Conservation (phyloP, 2,329 filamentous ascomycete genomes). For the Aspergillus uvarum region DNA sequence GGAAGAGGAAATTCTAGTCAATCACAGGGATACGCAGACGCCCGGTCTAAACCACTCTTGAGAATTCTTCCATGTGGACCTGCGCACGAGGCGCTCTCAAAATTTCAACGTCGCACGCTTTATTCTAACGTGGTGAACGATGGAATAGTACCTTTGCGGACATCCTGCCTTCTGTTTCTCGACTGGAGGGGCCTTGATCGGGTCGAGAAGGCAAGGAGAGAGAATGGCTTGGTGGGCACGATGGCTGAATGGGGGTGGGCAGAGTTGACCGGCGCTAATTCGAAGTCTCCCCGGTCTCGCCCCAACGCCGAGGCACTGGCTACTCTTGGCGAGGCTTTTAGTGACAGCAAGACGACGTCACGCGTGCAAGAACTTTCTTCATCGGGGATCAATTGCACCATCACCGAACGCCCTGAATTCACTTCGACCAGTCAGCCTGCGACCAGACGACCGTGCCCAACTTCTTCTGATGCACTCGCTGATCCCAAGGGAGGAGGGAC, state of each 20-base stretch:
- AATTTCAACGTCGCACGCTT: conserved; percentile 85
- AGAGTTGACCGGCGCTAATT: conserved; percentile 73
- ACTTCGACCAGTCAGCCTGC: conserved; percentile 20
- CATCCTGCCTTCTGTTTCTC: conserved; percentile 91
- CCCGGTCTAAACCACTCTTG: conserved; percentile 83
- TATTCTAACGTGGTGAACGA: conserved; percentile 99
- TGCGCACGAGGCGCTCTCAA: conserved; percentile 79
- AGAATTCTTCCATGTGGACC: conserved; percentile 88
- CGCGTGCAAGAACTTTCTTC: background rate
- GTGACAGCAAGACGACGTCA: conserved; percentile 6
- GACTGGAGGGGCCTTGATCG: conserved; percentile 93
- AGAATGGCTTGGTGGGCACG: conserved; percentile 88
- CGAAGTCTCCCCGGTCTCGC: conserved; percentile 53
- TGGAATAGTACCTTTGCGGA: conserved; percentile 90
- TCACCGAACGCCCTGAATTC: background rate
- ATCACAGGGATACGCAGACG: conserved; percentile 61
- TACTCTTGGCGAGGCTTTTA: conserved; percentile 19
- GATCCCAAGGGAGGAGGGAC: conserved; percentile 12
- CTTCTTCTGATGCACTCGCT: background rate
- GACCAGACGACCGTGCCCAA: conserved; percentile 15
- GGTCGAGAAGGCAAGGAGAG: conserved; percentile 89
- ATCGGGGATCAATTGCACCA: background rate
- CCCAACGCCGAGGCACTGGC: conserved; percentile 28
- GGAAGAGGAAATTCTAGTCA: conserved; percentile 64
- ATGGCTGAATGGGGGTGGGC: conserved; percentile 94